These are phyloP conservation scores for Orbilia brochopaga DNA, from an alignment of 2,329 filamentous ascomycete species.

Conservation along the genomic window DNA sequence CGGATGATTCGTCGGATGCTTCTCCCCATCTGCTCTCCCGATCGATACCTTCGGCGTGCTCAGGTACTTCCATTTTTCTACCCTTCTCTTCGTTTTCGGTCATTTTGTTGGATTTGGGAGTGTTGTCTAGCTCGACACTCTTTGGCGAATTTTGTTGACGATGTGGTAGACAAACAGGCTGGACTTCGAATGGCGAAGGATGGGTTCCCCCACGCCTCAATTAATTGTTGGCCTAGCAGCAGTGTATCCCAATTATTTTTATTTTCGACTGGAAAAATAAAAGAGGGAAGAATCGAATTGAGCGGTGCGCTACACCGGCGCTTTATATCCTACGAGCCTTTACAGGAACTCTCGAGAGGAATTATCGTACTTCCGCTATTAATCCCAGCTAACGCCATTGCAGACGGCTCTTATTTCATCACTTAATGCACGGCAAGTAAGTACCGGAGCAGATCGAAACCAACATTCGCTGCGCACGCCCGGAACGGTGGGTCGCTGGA, in stretches of 20 bases:
- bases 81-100: slow-evolving; percentile 13
- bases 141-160: background rate
- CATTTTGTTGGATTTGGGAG: slow-evolving; percentile 2
- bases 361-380: too few relatives aligned
- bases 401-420: background rate
- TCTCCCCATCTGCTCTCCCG: slow-evolving; percentile 48
- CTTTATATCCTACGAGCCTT: too few relatives aligned
- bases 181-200: too few relatives aligned
- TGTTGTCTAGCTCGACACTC: background rate
- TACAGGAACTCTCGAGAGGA: too few relatives aligned
- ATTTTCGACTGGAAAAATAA: too few relatives aligned
- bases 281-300: too few relatives aligned
- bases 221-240: slow-evolving; percentile 5
- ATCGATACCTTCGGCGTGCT: slow-evolving; percentile 3
- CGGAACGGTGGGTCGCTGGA: slow-evolving; percentile 9
- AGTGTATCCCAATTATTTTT: too few relatives aligned
- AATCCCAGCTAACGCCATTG: too few relatives aligned
- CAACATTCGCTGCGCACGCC: background rate
- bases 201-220: background rate
- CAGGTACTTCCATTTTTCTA: slow-evolving; percentile 14
- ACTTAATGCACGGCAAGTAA: background rate
- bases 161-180: background rate
- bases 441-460: background rate
- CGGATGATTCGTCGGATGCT: slow-evolving; percentile 46
- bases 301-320: too few relatives aligned